Evolutionary conservation across 2,329 filamentous ascomycete genomes (phyloP).

Genomic region (Endothia cerciana): DNA sequence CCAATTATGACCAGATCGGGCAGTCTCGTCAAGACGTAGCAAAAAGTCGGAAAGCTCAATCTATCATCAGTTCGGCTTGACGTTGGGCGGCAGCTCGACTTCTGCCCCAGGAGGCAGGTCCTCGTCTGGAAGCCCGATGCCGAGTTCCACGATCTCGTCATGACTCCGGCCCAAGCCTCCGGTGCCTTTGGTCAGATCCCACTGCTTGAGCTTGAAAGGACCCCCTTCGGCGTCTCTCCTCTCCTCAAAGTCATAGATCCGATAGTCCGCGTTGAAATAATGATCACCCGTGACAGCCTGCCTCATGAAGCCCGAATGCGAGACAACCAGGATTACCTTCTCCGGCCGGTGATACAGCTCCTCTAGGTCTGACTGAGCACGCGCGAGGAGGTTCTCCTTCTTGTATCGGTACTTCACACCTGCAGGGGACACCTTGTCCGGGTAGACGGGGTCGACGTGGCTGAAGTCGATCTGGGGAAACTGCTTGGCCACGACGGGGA

Average conservation of each 20-base stretch:
- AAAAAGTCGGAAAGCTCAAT: neutral
- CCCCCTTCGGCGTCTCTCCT: slow-evolving; percentile 34
- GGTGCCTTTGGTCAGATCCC: slow-evolving; percentile 50
- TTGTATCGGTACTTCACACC: slow-evolving; percentile 57
- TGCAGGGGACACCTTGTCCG: slow-evolving; percentile 60
- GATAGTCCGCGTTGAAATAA: slow-evolving; percentile 67
- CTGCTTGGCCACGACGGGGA: slow-evolving; percentile 47
- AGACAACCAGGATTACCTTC: slow-evolving; percentile 66
- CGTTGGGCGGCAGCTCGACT: slow-evolving; percentile 15
- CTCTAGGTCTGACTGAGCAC: slow-evolving; percentile 55
- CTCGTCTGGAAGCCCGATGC: slow-evolving; percentile 36
- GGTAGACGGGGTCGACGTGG: slow-evolving; percentile 61
- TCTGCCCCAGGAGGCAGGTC: slow-evolving; percentile 26
- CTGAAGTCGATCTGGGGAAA: slow-evolving; percentile 63
- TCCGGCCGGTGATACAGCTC: slow-evolving; percentile 58
- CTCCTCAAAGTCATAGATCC: slow-evolving; percentile 60
- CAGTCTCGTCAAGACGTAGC: neutral
- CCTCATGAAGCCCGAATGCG: slow-evolving; percentile 67
- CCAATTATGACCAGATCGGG: neutral
- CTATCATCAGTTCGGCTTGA: slow-evolving; percentile 22
- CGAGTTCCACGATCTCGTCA: slow-evolving; percentile 39
- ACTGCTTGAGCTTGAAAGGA: slow-evolving; percentile 47
- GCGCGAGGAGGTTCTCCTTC: slow-evolving; percentile 54
- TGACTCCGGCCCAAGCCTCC: slow-evolving; percentile 57
- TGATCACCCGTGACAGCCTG: slow-evolving; percentile 57